Base-by-base conservation (phyloP, 2,329 filamentous ascomycete genomes). In the Chrysosporium queenslandicum region DNA sequence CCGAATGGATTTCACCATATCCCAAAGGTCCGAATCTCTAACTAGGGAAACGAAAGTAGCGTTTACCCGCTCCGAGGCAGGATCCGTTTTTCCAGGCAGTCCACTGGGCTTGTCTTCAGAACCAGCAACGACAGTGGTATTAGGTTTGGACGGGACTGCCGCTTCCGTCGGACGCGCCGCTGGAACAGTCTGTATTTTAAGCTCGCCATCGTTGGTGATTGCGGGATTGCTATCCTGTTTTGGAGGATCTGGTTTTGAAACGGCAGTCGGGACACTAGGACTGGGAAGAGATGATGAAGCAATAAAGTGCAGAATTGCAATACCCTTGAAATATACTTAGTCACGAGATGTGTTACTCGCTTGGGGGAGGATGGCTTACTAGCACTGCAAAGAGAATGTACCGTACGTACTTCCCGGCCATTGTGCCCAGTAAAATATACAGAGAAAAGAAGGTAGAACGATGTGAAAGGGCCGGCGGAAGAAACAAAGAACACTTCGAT, bases 41-140 rank as follows among this genome's bases (percentile, higher is more conserved):
- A 92, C 92, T 56, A 98, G 80, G 20, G 90, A 95, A 50, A 98
- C 89, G 65, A 98, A 98, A 9, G 92, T 98, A 47, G 94, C 92
- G 71, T 98, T 98, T 78, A 94, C 87, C 63, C 87, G 86, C 55
- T 82, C 80, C 16, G 53, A 37, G 20, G 23, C 16, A 12, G 61
- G 59, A 45, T 53, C 54, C 53, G 52, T 43, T 55, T 46, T 43
- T 56, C 39, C 49, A 49, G 53, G 52, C 36, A 43, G 16, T 29
- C 32, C 29, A n/a, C 32, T n/a, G 2, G 25, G 6, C 42, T 50
- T 37, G 21, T 25, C 20, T 9, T 37, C 3, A 7, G 46, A 29
- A 23, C 25, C 29, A 8, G 42, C n/a, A 14, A 21, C 43, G n/a
- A 12, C 9, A 46, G 34, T 45, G 23, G 46, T 29, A 20, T 34